Evolutionary conservation across 495 filamentous ascomycete genomes (phyloP), one percentile per base, ranked within the genome.

Genomic region (Tuber calosporum): DNA sequence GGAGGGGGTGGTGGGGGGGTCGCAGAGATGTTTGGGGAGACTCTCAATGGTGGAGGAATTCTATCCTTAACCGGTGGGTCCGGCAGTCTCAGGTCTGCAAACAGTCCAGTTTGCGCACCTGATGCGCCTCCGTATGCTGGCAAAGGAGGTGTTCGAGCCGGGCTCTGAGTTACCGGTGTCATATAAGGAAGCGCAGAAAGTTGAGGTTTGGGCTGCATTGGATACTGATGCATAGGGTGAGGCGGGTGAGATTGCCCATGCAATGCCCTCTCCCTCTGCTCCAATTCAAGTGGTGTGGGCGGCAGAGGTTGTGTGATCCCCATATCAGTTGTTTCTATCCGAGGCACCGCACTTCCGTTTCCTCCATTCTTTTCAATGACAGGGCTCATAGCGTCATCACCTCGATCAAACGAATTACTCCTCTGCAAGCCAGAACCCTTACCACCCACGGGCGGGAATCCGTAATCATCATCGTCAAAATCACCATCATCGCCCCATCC

Each of bases 401-500:
- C 58, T 22, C 36, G 71, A 53, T 68, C 78, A 70, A 75, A 81
- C 36, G 75, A 73, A 26, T 58, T 66, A 45, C 58, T 70, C 48
- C 48, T 74, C 43, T 45, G 72, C 68, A 36, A 66, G n/a, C 45
- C 72, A 67, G 70, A 62, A 39, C 74, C 69, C 38, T 72, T 69
- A 36, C 48, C 40, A 34, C 71, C 66, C 67, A 75, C 73, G 34
- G 77, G 71, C 26, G 67, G 53, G 4, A 67, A 70, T 30, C 53
- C 74, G 39, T 80, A 77, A 17, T 67, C 90, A 77, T 92, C 89
- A 69, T 94, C 92, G 73, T 93, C 90, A 53, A 90, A 87, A 19
- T 91, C 89, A 66, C 94, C 91, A 43, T 92, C 91, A 68, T 90
- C 91, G 62, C 93, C 95, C 92, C 95, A 97, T 79, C 97, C 94